These are phyloP conservation scores for Sarocladium kiliense DNA, from an alignment of 2,329 filamentous ascomycete species.

Conservation along the genomic window DNA sequence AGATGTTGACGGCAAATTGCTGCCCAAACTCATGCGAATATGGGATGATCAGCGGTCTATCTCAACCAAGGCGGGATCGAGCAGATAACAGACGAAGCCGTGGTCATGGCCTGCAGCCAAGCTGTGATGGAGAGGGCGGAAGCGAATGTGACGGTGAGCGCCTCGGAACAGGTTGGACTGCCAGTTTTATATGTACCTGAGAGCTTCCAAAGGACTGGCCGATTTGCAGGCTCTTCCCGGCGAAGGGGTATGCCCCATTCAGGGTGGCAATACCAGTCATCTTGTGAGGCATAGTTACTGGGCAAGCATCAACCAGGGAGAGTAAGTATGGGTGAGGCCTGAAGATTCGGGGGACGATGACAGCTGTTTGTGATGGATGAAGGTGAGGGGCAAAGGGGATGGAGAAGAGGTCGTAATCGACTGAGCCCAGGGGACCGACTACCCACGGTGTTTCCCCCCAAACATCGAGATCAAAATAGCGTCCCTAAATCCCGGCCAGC, in stretches of 20 bases:
- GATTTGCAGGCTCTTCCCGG: neutral
- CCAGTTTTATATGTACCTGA: neutral
- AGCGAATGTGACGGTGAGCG: neutral
- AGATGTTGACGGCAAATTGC: neutral
- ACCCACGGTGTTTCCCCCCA: no score
- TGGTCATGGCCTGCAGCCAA: no score
- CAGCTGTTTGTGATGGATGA: conserved; percentile 3
- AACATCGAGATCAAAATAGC: no score
- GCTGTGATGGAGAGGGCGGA: no score
- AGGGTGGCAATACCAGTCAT: no score
- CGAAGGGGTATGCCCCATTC: neutral
- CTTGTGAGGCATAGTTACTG: no score
- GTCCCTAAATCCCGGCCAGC: no score
- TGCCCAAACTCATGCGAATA: neutral
- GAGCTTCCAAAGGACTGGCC: neutral
- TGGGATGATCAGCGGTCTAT: neutral
- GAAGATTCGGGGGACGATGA: neutral
- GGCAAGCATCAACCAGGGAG: conserved; percentile 5
- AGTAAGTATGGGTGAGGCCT: neutral
- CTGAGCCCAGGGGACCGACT: neutral
- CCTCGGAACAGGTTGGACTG: neutral
- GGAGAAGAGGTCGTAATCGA: neutral
- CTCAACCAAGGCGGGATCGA: neutral
- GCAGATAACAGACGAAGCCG: neutral
- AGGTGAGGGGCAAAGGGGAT: conserved; percentile 1